A percentile compares a stretch with the other conserved stretches of the same genome.
Conservation (phyloP, 306 rosid species). For the Lithocarpus polystachyus region DNA sequence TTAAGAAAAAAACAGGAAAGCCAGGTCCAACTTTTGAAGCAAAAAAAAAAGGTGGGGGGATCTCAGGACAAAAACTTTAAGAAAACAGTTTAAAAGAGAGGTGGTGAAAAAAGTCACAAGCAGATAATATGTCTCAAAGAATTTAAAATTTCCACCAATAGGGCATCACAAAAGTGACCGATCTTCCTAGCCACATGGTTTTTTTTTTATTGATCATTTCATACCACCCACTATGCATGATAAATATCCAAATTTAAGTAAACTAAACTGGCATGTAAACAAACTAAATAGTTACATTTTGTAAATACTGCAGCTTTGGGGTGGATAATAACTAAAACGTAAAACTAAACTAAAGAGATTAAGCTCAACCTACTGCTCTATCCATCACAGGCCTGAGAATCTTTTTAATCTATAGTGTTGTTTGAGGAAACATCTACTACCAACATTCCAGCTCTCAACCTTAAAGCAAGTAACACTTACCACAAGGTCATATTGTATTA, state of each 20-base stretch:
- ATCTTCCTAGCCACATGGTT: no score
- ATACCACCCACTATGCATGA: neutral
- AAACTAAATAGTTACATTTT: neutral
- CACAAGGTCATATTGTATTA: neutral
- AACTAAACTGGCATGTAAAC: neutral
- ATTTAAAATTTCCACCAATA: neutral
- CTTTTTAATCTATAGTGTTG: neutral
- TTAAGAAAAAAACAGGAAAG: constrained; percentile 77
- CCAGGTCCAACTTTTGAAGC: constrained; percentile 67
- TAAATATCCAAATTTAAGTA: neutral
- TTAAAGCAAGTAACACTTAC: neutral
- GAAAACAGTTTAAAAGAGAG: neutral
- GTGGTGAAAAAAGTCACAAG: neutral
- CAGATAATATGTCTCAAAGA: neutral
- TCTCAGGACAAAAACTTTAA: neutral
- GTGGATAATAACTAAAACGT: neutral
- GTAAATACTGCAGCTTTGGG: neutral
- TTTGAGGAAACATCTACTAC: neutral
- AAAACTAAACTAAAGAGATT: neutral
- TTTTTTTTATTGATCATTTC: no score
- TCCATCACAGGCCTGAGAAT: neutral
- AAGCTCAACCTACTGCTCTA: neutral
- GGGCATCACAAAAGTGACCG: no score
- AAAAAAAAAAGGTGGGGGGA: constrained; percentile 48
- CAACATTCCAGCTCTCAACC: neutral